Evolutionary conservation across 2,329 filamentous ascomycete species (phyloP), one percentile per base, ranked within the genome.

Genomic region (Phialocephala subalpina): DNA sequence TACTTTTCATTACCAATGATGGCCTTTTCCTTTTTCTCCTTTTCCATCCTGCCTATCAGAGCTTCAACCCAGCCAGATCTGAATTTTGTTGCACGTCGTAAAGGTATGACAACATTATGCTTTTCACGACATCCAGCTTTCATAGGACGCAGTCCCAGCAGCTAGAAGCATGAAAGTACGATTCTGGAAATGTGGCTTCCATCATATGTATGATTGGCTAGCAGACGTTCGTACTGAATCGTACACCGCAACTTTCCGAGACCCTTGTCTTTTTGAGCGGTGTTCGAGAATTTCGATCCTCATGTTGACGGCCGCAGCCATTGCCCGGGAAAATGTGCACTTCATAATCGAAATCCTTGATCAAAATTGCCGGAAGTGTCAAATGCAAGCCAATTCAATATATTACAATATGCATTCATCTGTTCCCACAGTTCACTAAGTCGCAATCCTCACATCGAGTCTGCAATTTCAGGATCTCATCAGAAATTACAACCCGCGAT

Each of bases 31-130:
- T 45, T 18, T n/a, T 20, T n/a, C 20, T 18, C 42, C 2, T n/a
- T 55, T 42, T 22, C 45, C n/a, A 25, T 18, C 45, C 45, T 25
- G 11, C n/a, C n/a, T 49, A 49, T 49, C 9, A 53, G 9, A 22
- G n/a, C 45, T 49, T 8, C 9, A 53, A 53, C 12, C 22, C 14
- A 27, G 18, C 12, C 49, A 29, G 16, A 29, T 12, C 25, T 16
- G 25, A 29, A 16, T 20, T 53, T 53, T 53, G 27, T 53, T 53
- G 27, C 49, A 53, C 27, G 18, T 53, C 27, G 25, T 33, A 53
- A 53, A 18, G 49, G 49, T 53, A 29, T 53, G 49, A 53, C 49
- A 53, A 7, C 49, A 53, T 53, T 27, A 29, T 33, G 25, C 49
- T 53, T 18, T 29, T 29, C 5, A 29, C 27, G 20, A 33, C 27